These are phyloP conservation scores for Chaetomiaceae sp. DNA, from an alignment of 2,329 filamentous ascomycete genomes.

Conservation along the genomic window DNA sequence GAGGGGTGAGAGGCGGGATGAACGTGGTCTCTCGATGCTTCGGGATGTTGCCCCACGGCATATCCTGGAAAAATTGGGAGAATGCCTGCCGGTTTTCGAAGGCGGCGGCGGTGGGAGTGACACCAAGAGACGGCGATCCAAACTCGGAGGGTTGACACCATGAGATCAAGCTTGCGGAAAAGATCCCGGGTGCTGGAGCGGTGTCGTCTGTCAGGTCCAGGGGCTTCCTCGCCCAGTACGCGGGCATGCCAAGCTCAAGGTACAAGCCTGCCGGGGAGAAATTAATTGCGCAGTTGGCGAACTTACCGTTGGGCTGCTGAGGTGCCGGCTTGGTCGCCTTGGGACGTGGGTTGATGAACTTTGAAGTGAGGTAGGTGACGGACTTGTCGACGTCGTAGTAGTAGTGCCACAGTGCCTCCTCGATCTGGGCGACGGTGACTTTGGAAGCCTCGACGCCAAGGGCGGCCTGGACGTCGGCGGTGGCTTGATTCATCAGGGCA, in stretches of 20 bases:
- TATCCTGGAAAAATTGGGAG: conserved; percentile 70
- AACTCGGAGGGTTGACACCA: too few species aligned
- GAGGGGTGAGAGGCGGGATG: conserved; percentile 49
- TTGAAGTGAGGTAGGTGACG: conserved; percentile 72
- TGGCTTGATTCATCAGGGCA: conserved; percentile 56
- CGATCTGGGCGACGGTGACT: conserved; percentile 62
- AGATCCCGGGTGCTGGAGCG: not conserved
- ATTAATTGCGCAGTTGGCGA: conserved; percentile 9
- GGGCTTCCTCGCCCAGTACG: conserved; percentile 16
- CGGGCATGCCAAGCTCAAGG: conserved; percentile 7
- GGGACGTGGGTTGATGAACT: conserved; percentile 42
- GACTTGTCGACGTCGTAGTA: conserved; percentile 90
- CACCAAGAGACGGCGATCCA: too few species aligned
- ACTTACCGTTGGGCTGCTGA: conserved; percentile 25
- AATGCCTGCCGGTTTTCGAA: conserved; percentile 34
- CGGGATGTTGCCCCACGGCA: conserved; percentile 78
- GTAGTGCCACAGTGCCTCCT: conserved; percentile 91
- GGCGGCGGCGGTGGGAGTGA: too few species aligned
- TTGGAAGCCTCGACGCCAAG: conserved; percentile 57
- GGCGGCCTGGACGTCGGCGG: conserved; percentile 58
- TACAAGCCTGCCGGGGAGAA: not conserved
- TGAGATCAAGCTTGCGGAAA: conserved; percentile 4
- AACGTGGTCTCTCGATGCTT: conserved; percentile 60
- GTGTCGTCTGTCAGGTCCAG: conserved; percentile 10
- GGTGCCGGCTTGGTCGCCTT: conserved; percentile 31